Percentiles rank a stretch among this genome's conserved stretches.
These are phyloP conservation scores for Alternaria burnsii DNA, from an alignment of 2,329 filamentous ascomycete species.

Conservation along the genomic window DNA sequence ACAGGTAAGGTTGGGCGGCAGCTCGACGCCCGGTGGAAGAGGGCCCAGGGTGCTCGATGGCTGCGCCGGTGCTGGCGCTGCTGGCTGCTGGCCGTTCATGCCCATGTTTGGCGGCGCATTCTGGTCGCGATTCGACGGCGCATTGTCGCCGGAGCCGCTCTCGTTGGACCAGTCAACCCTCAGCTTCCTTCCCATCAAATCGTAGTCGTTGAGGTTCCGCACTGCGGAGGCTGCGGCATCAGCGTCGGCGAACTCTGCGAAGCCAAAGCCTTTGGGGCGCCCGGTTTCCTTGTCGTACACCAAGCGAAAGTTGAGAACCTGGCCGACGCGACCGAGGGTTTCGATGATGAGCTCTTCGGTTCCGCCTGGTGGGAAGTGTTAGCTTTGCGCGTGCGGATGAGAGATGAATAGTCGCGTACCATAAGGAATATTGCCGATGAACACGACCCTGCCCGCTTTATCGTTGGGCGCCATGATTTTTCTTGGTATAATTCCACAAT, in stretches of 20 bases:
- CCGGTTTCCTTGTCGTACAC: constrained; percentile 97
- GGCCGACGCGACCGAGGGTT: constrained; percentile 88
- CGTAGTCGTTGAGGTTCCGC: constrained; percentile 92
- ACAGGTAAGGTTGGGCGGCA: constrained; percentile 82
- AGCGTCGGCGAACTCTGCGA: constrained; percentile 92
- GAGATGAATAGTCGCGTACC: constrained; percentile 59
- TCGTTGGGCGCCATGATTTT: constrained; percentile 57
- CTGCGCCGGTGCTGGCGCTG: constrained; percentile 44
- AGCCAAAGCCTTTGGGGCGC: constrained; percentile 94
- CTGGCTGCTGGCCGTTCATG: constrained; percentile 42
- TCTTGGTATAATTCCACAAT: background rate
- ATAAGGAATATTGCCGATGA: constrained; percentile 88
- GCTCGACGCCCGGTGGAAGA: constrained; percentile 83
- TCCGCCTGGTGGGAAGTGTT: constrained; percentile 67
- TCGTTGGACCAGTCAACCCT: constrained; percentile 97
- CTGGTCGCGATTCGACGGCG: constrained; percentile 55
- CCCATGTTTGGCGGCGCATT: constrained; percentile 51
- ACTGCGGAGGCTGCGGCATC: constrained; percentile 94
- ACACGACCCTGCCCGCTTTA: constrained; percentile 79
- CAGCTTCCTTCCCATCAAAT: constrained; percentile 93
- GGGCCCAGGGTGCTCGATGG: constrained; percentile 72
- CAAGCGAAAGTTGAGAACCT: constrained; percentile 89
- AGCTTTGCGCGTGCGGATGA: constrained; percentile 17
- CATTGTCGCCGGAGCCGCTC: constrained; percentile 71
- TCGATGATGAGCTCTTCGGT: constrained; percentile 96